Evolutionary conservation across 2,329 filamentous ascomycete species (phyloP).

Genomic region (Hyphodiscus sp.): DNA sequence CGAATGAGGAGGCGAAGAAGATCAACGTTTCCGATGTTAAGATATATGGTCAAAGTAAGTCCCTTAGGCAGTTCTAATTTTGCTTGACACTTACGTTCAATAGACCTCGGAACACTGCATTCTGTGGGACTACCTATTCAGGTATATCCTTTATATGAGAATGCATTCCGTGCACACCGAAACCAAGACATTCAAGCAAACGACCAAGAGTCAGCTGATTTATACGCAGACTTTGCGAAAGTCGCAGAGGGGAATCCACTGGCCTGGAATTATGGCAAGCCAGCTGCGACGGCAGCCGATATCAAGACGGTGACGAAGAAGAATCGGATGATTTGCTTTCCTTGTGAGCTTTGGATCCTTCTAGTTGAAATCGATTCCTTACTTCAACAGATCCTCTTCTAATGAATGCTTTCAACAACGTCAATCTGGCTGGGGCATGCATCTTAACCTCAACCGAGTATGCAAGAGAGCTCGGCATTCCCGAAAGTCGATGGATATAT

Average conservation of each 20-base stretch:
- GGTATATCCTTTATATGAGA: slow-evolving; percentile 62
- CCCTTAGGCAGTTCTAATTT: background rate
- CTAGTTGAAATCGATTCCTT: slow-evolving; percentile 1
- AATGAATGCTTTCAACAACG: slow-evolving; percentile 67
- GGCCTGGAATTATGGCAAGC: slow-evolving; percentile 50
- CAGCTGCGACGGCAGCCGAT: slow-evolving; percentile 37
- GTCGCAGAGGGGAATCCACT: slow-evolving; percentile 46
- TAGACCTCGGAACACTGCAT: slow-evolving; percentile 51
- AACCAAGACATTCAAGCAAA: slow-evolving; percentile 50
- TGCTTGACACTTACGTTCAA: slow-evolving; percentile 3
- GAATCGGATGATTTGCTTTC: slow-evolving; percentile 63
- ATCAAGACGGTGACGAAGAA: slow-evolving; percentile 48
- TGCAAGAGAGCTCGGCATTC: slow-evolving; percentile 48
- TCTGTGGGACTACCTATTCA: slow-evolving; percentile 58
- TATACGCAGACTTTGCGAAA: slow-evolving; percentile 56
- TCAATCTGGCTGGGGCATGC: slow-evolving; percentile 56
- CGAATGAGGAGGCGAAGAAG: slow-evolving; percentile 38
- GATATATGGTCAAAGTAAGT: slow-evolving; percentile 36
- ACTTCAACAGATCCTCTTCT: slow-evolving; percentile 50
- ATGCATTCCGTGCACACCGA: slow-evolving; percentile 51
- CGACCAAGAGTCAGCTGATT: slow-evolving; percentile 47
- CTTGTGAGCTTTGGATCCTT: slow-evolving; percentile 41
- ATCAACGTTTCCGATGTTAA: slow-evolving; percentile 46
- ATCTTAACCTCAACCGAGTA: slow-evolving; percentile 52
- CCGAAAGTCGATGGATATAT: slow-evolving; percentile 54